phyloP scores from a whole-genome alignment of 805 yeast species.

The Zygosaccharomyces kombuchaensis region DNA sequence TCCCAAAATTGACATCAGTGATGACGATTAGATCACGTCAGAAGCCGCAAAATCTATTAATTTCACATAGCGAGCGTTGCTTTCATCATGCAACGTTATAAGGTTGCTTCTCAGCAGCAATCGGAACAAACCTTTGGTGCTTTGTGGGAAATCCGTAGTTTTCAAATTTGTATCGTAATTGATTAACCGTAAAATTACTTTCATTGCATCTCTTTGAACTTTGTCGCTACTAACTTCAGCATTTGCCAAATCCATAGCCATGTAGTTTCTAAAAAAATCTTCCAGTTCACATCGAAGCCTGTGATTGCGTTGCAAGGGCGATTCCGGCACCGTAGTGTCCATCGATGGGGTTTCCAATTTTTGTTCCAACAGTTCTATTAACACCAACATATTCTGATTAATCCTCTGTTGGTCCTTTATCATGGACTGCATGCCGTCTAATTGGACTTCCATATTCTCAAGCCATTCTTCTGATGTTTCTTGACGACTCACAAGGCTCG shows the following conservation, averaged over 20 bases:
- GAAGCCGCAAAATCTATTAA: conserved; percentile 19
- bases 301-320: conserved; percentile 11
- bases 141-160: conserved; percentile 17
- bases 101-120: conserved; percentile 17
- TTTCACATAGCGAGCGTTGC: conserved; percentile 12
- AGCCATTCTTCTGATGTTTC: conserved; percentile 19
- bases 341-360: not conserved
- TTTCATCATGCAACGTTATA: conserved; percentile 7
- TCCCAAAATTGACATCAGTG: conserved; percentile 27
- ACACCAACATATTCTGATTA: conserved; percentile 18
- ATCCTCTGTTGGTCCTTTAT: conserved; percentile 16
- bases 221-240: conserved; percentile 6
- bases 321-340: not conserved
- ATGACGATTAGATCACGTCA: conserved; percentile 17
- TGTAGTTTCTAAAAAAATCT: conserved; percentile 12
- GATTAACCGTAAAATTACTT: conserved; percentile 16
- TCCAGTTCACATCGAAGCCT: conserved; percentile 12
- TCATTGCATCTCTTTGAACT: conserved; percentile 6
- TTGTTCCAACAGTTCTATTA: conserved; percentile 13
- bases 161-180: conserved; percentile 17
- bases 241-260: conserved; percentile 17
- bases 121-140: conserved; percentile 20
- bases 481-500: conserved; percentile 16
- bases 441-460: conserved; percentile 3
- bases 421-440: conserved; percentile 9